Conservation (phyloP, 176 grass and related monocot species). For the Aegilops sharonensis region DNA sequence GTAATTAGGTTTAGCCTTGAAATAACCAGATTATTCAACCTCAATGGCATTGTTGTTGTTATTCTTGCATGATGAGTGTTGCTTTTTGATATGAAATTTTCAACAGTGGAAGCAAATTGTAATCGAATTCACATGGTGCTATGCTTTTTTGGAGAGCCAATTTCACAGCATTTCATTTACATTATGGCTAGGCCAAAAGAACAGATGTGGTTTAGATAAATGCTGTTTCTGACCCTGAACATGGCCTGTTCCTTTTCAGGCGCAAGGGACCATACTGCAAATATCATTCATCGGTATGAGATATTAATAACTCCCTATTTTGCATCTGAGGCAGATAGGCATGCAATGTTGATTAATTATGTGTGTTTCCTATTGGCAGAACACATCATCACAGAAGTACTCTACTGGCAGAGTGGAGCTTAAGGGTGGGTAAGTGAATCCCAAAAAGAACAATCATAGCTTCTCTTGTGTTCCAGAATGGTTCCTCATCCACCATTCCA, state of each 20-base stretch:
- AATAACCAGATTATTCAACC: background rate
- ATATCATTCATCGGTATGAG: constrained; percentile 81
- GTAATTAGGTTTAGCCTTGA: background rate
- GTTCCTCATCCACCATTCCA: background rate
- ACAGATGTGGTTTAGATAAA: background rate
- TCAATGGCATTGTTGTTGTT: background rate
- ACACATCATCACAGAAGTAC: constrained; percentile 66
- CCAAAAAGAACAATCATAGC: background rate
- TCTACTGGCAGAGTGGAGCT: constrained; percentile 81
- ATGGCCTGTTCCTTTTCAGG: constrained; percentile 44
- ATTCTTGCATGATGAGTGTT: background rate
- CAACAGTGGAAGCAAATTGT: background rate
- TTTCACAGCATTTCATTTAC: background rate
- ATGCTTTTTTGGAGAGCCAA: background rate
- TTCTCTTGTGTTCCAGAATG: background rate
- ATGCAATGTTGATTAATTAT: constrained; percentile 24
- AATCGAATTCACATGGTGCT: background rate
- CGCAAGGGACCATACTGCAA: constrained; percentile 72
- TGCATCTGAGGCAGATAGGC: constrained; percentile 12
- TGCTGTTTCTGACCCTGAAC: constrained; percentile 19
- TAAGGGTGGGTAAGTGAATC: constrained; percentile 83
- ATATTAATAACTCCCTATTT: constrained; percentile 11
- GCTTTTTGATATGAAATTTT: background rate
- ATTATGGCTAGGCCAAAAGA: background rate
- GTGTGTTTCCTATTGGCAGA: constrained; percentile 43